A percentile compares a stretch with the other conserved stretches of the same genome.
Evolutionary conservation across 108 stramenopile genomes (phyloP).

Genomic region (Parmales sp.): DNA sequence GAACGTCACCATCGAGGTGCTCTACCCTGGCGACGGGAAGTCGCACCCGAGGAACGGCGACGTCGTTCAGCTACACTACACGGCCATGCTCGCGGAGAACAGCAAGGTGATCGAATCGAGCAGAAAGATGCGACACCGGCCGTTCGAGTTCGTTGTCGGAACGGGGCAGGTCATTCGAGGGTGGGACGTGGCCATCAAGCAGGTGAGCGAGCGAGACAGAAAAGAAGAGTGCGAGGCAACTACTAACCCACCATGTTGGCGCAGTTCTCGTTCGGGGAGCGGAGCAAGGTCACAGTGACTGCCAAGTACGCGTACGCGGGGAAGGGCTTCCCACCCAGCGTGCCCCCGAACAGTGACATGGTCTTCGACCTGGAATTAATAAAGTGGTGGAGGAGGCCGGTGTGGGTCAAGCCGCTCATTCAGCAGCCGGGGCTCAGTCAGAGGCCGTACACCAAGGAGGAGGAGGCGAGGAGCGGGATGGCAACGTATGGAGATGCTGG

Average conservation of each 20-base stretch:
- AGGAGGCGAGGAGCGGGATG: neutral
- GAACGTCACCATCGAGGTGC: constrained; percentile 11
- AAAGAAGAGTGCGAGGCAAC: no score
- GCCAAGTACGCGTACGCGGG: constrained; percentile 13
- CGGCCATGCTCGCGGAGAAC: neutral
- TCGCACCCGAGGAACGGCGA: constrained; percentile 6
- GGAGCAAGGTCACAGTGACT: constrained; percentile 17
- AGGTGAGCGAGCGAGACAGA: no score
- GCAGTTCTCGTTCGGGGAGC: constrained; percentile 19
- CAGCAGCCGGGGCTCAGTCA: constrained; percentile 14
- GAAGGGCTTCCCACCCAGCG: constrained; percentile 13
- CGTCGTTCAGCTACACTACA: constrained; percentile 13
- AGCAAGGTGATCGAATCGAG: neutral
- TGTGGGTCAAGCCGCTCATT: constrained; percentile 12
- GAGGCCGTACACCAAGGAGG: neutral
- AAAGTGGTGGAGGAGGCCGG: constrained; percentile 4
- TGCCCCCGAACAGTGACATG: constrained; percentile 16
- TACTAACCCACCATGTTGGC: no score
- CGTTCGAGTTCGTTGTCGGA: constrained; percentile 20
- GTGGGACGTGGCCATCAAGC: constrained; percentile 21
- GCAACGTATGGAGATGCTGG: neutral
- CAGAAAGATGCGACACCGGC: neutral
- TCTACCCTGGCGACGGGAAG: constrained; percentile 14
- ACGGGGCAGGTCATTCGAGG: constrained; percentile 19
- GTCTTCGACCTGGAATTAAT: constrained; percentile 25